Evolutionary conservation across 192 early-diverging fungal genomes (phyloP).

Genomic region (Coemansia erecta): DNA sequence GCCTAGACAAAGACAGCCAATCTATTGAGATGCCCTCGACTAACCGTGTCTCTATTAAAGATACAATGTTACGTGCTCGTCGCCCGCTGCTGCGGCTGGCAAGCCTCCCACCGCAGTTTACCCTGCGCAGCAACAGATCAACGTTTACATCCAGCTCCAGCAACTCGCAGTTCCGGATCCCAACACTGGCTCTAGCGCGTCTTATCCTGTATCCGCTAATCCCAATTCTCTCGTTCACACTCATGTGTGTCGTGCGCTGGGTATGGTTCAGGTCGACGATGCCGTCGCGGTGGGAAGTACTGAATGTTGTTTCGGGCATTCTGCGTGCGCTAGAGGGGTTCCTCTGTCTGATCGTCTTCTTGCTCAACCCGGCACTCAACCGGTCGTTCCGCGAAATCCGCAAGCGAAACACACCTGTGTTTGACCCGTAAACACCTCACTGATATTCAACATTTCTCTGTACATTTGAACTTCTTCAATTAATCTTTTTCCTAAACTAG

Average conservation of each 20-base stretch:
- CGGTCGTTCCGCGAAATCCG: constrained; percentile 48
- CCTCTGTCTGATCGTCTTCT: constrained; percentile 45
- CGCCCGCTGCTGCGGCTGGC: constrained; percentile 17
- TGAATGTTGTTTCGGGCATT: constrained; percentile 44
- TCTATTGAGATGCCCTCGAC: not conserved
- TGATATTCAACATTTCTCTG: too few species aligned
- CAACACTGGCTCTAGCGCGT: constrained; percentile 38
- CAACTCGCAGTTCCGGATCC: constrained; percentile 36
- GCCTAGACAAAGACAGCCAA: not conserved
- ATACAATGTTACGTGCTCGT: not conserved
- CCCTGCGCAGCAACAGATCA: constrained; percentile 18
- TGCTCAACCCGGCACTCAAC: constrained; percentile 49
- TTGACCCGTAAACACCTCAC: constrained; percentile 9
- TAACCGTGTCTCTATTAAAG: not conserved
- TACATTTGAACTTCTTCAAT: too few species aligned
- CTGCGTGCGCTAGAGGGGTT: constrained; percentile 39
- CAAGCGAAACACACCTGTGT: constrained; percentile 40
- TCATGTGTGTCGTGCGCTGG: constrained; percentile 51
- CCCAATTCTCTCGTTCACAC: constrained; percentile 46
- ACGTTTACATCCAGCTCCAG: constrained; percentile 9
- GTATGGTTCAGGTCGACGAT: constrained; percentile 45
- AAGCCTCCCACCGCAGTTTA: constrained; percentile 18
- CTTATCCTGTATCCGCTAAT: constrained; percentile 47
- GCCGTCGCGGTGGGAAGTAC: constrained; percentile 46
- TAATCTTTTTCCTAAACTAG: too few species aligned